These are phyloP conservation scores for Halophytophthora polymorphica DNA, from an alignment of 352 stramenopile genomes.

Conservation along the genomic window DNA sequence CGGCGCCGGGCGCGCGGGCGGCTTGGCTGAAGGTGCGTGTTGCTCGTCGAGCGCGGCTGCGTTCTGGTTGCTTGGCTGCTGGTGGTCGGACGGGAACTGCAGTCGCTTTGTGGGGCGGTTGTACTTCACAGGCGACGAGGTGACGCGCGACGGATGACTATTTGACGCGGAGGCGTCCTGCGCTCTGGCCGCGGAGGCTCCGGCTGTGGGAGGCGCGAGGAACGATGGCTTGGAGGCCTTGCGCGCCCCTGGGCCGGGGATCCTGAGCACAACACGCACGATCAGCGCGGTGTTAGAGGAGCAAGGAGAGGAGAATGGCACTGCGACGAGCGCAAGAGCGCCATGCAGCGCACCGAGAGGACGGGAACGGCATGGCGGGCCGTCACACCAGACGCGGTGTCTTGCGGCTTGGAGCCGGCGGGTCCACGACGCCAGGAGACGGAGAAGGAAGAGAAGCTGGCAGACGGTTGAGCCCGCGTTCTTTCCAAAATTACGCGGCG, in stretches of 20 bases:
- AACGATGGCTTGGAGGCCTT: slow-evolving; percentile 22
- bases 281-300: background rate
- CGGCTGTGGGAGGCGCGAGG: slow-evolving; percentile 15
- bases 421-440: too few relatives aligned
- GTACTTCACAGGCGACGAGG: slow-evolving; percentile 12
- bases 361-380: slow-evolving; percentile 23
- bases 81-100: slow-evolving; percentile 12
- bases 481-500: too few relatives aligned
- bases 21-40: background rate
- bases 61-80: slow-evolving; percentile 10
- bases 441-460: too few relatives aligned
- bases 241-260: slow-evolving; percentile 15
- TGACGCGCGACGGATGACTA: background rate
- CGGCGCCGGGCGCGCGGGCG: slow-evolving; percentile 1
- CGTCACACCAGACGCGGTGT: too few relatives aligned
- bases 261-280: slow-evolving; percentile 10
- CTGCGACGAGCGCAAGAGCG: background rate
- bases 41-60: slow-evolving; percentile 4
- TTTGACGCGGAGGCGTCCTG: slow-evolving; percentile 1
- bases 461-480: too few relatives aligned
- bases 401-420: too few relatives aligned
- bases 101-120: slow-evolving; percentile 17
- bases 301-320: background rate
- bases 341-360: slow-evolving; percentile 19
- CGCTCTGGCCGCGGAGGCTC: slow-evolving; percentile 6